Conservation (phyloP, 495 filamentous ascomycete species). For the Trichoderma asperelloides region DNA sequence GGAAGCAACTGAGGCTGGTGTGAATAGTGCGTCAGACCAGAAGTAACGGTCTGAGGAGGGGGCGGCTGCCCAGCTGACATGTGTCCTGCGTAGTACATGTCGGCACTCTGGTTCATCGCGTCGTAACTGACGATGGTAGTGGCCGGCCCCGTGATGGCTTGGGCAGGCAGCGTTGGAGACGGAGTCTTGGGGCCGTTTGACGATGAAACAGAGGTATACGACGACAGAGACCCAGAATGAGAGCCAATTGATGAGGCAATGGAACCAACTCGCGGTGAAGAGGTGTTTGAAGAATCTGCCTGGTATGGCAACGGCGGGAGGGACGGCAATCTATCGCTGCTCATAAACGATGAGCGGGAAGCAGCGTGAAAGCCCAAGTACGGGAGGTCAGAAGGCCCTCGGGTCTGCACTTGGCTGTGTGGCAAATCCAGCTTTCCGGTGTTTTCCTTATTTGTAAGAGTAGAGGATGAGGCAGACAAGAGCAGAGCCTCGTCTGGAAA, state of each 20-base stretch:
- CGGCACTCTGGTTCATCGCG: slow-evolving; percentile 75
- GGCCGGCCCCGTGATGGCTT: slow-evolving; percentile 33
- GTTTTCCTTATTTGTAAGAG: slow-evolving; percentile 29
- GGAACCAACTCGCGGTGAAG: slow-evolving; percentile 61
- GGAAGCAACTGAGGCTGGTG: slow-evolving; percentile 76
- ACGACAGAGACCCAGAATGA: slow-evolving; percentile 43
- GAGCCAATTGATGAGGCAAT: slow-evolving; percentile 49
- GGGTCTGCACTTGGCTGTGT: slow-evolving; percentile 83
- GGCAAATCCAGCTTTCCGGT: slow-evolving; percentile 99
- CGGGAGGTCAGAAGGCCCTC: slow-evolving; percentile 71
- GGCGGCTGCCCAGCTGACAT: slow-evolving; percentile 77
- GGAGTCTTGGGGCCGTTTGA: slow-evolving; percentile 51
- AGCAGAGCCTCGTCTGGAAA: not conserved
- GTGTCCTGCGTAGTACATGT: slow-evolving; percentile 77
- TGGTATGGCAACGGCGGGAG: slow-evolving; percentile 58
- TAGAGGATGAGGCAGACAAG: not conserved
- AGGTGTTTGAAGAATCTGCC: slow-evolving; percentile 54
- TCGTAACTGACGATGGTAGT: slow-evolving; percentile 47
- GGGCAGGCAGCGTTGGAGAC: slow-evolving; percentile 37
- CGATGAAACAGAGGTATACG: slow-evolving; percentile 44
- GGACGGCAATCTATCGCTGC: slow-evolving; percentile 64
- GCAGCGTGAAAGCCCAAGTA: slow-evolving; percentile 67
- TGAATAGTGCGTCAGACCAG: slow-evolving; percentile 63
- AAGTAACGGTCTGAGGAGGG: slow-evolving; percentile 71
- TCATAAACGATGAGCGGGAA: slow-evolving; percentile 54